Conservation (phyloP, 352 stramenopile genomes). For the Phytophthora meadii region DNA sequence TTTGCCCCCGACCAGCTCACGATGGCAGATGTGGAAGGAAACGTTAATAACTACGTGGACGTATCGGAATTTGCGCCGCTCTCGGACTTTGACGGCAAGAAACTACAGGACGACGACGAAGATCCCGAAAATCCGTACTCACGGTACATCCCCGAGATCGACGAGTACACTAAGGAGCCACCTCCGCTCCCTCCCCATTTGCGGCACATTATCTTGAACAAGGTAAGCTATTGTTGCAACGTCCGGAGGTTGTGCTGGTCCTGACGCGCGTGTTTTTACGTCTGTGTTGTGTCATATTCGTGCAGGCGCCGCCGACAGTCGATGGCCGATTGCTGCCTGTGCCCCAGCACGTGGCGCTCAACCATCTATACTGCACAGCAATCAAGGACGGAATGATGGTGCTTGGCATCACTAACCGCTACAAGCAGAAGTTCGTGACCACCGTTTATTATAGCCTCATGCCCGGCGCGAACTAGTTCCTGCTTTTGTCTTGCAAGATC, state of each 20-base stretch:
- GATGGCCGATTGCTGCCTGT: conserved; percentile 96
- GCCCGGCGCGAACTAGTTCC: conserved; percentile 78
- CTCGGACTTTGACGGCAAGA: conserved; percentile 72
- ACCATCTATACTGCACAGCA: conserved; percentile 99
- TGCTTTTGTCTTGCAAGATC: conserved; percentile 13
- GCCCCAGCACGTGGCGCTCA: conserved; percentile 98
- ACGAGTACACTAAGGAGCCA: conserved; percentile 99
- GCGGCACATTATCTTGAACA: conserved; percentile 99
- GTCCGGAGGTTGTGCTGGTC: conserved; percentile 18
- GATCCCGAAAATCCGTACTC: conserved; percentile 94
- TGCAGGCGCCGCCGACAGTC: conserved; percentile 90
- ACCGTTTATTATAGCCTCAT: conserved; percentile 98
- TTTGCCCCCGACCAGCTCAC: conserved; percentile 95
- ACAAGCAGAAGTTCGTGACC: conserved; percentile 98
- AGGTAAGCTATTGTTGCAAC: conserved; percentile 61
- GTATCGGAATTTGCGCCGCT: conserved; percentile 97
- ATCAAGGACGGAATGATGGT: conserved; percentile 99
- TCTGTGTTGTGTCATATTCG: conserved; percentile 25
- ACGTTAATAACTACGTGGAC: conserved; percentile 99
- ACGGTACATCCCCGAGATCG: conserved; percentile 97
- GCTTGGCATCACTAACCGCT: conserved; percentile 97
- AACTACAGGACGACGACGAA: conserved; percentile 58
- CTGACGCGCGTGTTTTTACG: conserved; percentile 30
- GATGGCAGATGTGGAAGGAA: conserved; percentile 98
- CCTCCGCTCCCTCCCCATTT: conserved; percentile 98